These are phyloP conservation scores for Lasiodiplodia citricola DNA, from an alignment of 2,329 filamentous ascomycete species.

Conservation along the genomic window DNA sequence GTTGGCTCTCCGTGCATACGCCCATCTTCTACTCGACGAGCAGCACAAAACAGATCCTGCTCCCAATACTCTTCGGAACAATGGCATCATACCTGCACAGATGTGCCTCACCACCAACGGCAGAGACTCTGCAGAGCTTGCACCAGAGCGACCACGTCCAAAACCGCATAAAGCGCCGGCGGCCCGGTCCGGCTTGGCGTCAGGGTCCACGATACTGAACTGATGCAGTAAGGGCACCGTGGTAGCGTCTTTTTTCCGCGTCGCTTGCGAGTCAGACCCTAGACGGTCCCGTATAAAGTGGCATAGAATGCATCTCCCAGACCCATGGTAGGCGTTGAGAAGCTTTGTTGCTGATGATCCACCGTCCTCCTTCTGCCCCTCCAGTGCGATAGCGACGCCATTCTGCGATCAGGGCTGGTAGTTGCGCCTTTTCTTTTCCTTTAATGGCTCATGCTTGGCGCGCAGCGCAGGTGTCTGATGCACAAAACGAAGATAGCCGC, in stretches of 20 bases:
- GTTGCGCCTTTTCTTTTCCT: too few relatives aligned
- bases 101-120: too few relatives aligned
- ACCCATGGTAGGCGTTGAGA: not conserved
- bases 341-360: not conserved
- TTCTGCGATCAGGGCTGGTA: too few relatives aligned
- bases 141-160: not conserved
- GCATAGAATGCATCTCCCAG: not conserved
- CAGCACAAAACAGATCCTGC: constrained; percentile 44
- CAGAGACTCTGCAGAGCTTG: not conserved
- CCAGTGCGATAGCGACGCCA: too few relatives aligned
- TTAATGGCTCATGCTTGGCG: too few relatives aligned
- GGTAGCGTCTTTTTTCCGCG: not conserved
- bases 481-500: too few relatives aligned
- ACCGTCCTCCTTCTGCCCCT: not conserved
- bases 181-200: not conserved
- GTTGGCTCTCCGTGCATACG: constrained; percentile 35
- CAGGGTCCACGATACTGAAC: not conserved
- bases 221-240: not conserved
- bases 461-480: too few relatives aligned
- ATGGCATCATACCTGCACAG: not conserved
- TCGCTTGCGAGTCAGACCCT: not conserved
- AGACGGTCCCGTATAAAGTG: not conserved
- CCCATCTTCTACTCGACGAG: constrained; percentile 29
- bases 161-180: not conserved
- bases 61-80: constrained; percentile 35